Conservation (phyloP, 345 rosid species). For the Citrus sp. region DNA sequence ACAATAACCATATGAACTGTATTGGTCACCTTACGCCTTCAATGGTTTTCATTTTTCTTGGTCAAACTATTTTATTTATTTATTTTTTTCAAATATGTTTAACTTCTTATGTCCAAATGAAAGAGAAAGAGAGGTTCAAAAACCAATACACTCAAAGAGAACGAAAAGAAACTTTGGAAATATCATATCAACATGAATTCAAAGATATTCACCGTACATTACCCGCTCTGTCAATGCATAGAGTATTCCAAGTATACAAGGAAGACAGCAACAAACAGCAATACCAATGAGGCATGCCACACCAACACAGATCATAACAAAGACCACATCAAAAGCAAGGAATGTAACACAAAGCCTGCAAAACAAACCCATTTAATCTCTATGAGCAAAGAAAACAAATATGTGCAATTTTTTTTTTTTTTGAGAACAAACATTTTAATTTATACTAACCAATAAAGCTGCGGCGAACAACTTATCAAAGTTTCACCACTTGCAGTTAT, state of each 20-base stretch:
- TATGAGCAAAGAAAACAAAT: slow-evolving; percentile 7
- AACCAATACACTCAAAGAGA: background rate
- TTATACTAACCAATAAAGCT: slow-evolving; percentile 66
- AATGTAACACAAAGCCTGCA: slow-evolving; percentile 84
- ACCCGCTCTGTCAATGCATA: slow-evolving; percentile 83
- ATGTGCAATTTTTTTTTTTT: background rate
- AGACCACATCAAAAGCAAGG: slow-evolving; percentile 82
- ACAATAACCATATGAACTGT: background rate
- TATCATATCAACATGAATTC: background rate
- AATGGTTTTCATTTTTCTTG: background rate
- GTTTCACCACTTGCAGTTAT: slow-evolving; percentile 49
- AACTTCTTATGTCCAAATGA: background rate
- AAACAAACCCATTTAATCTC: slow-evolving; percentile 13
- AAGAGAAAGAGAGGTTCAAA: background rate
- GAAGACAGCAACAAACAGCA: slow-evolving; percentile 93
- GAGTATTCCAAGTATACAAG: slow-evolving; percentile 85
- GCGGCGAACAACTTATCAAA: slow-evolving; percentile 51
- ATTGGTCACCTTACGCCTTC: background rate
- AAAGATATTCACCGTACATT: slow-evolving; percentile 11
- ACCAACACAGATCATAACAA: slow-evolving; percentile 68
- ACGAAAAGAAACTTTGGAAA: background rate
- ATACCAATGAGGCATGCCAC: slow-evolving; percentile 76
- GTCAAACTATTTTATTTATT: background rate
- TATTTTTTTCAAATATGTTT: too few species aligned
- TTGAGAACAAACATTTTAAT: background rate